Evolutionary conservation across 176 grass and related monocot genomes (phyloP).

Genomic region (Zea mays): DNA sequence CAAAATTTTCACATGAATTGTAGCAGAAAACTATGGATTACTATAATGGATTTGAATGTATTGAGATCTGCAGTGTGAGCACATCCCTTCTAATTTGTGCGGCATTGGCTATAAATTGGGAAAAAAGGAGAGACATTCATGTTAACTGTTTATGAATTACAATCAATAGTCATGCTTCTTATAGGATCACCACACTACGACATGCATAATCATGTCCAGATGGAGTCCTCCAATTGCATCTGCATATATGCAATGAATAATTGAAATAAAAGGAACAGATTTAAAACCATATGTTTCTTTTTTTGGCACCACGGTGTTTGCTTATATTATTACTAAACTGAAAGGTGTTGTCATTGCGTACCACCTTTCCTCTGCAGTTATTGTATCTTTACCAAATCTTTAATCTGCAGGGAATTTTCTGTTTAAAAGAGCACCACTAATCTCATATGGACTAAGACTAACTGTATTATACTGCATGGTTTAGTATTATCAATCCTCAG

Average conservation of each 20-base stretch:
- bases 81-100: background rate
- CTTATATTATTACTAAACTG: conserved; percentile 12
- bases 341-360: background rate
- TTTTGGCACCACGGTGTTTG: background rate
- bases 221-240: conserved; percentile 8
- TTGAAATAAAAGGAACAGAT: background rate
- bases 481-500: conserved; percentile 28
- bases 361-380: background rate
- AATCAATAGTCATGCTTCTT: conserved; percentile 4
- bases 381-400: background rate
- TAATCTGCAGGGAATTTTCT: background rate
- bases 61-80: background rate
- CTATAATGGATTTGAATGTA: conserved; percentile 8
- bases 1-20: background rate
- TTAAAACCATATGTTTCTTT: background rate
- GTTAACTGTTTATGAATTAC: background rate
- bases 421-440: conserved; percentile 13
- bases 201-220: background rate
- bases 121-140: background rate
- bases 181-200: background rate
- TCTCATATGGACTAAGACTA: background rate
- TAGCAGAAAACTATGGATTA: conserved; percentile 21
- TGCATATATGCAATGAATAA: background rate
- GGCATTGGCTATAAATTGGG: background rate
- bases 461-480: background rate